Evolutionary conservation across 179 eudicot genomes (phyloP), one percentile per base, ranked within the genome.

Genomic region (Silene noctiflora): DNA sequence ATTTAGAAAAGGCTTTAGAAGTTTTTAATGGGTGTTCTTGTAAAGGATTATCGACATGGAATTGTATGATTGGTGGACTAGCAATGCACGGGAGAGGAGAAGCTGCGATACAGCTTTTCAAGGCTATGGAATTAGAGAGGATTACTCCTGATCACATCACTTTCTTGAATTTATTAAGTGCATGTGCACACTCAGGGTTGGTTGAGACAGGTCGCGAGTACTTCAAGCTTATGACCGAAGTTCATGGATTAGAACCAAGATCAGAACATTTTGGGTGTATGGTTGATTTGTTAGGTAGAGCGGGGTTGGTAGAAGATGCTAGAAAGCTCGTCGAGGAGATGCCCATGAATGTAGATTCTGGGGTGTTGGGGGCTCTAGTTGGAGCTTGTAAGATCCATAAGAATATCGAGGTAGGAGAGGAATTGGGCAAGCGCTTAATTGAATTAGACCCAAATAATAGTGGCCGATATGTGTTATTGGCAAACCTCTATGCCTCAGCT

Each of bases 361-460:
- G 85, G 42, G 80, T 82, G 8, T 76, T 82, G 72, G 85, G 85
- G 60, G 85, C 85, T 61, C 80, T 79, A 67, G 85, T 82, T 53
- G 85, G 85, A 72, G 85, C 82, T 24, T 82, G 85, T 79, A 82
- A 76, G 80, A 82, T 82, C 68, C 85, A 82, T 20, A 78, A 78
- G 24, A 68, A 82, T 75, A 62, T 79, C 4, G 69, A 82, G 67
- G 48, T 82, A 19, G 85, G 85, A 68, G 85, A 75, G 44, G 65
- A 59, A 71, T 72, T 82, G 7, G 82, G 85, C 11, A 79, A 60
- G 72, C 71, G 67, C 44, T 21, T 82, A 46, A 79, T 82, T 1
- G 79, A 82, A 33, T 20, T 82, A 65, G 82, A 82, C 31, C 77
- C 85, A 44, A 25, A 82, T 61, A 82, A 82, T 24, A 79, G 85